Evolutionary conservation across 116 monocot species (phyloP), one percentile per base, ranked within the genome.

Genomic region (Posidonia oceanica): DNA sequence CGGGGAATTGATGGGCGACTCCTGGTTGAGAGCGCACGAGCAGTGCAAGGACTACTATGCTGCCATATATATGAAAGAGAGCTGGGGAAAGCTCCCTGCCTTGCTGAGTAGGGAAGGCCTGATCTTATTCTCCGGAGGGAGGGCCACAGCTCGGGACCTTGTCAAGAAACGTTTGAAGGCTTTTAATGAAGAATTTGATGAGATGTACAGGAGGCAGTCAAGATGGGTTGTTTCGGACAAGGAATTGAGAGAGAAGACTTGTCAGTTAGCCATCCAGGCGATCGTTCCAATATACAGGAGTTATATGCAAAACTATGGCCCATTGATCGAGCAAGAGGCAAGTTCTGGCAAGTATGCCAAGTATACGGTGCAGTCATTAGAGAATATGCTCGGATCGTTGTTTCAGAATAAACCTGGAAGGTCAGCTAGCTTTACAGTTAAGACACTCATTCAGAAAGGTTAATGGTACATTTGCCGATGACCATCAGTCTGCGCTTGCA

Each of bases 261-360:
- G 87, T 60, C 75, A 85, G 8, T 52, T 78, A 36, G 68, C 80
- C 8, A 74, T 83, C 59, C 82, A 91, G 73, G 64, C 81, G 0
- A 79, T 97, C 3, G 79, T 92, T 53, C 97, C 97, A 0, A 73
- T 64, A 12, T 97, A 89, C 65, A 64, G 85, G 57, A 96, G 86
- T 70, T 96, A 78, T 61, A 87, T 96, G 86, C 91, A 96, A 76
- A 86, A 75, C 62, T 96, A 91, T 62, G 91, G 96, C 2, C 87
- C 91, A 56, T 68, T 91, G 61, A 89, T 91, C 15, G 96, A 89
- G 70, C 86, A 91, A 61, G 92, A 89, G 67, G 82, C 61, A 0
- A 80, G 80, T 74, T 67, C 82, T 14, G 80, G 79, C 68, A 95
- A 88, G 69, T 91, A 91, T 72, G 81, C 72, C 18, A 89, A 89